phyloP scores from a whole-genome alignment of 2,329 filamentous ascomycete genomes.

The Trichoderma sp. region DNA sequence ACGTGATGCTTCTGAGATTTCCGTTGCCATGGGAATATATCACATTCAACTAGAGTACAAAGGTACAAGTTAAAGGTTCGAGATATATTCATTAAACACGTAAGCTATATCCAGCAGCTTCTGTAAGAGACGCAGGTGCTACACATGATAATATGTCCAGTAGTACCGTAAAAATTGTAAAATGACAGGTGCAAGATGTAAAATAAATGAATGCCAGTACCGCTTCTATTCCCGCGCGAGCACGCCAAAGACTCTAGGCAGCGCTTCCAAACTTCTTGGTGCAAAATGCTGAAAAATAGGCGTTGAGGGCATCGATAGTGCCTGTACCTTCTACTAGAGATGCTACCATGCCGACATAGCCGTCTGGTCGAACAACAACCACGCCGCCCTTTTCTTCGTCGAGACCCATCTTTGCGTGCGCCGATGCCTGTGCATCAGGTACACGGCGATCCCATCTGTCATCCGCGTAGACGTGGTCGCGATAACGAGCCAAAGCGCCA shows the following conservation, averaged over 20 bases:
- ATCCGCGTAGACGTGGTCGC: constrained; percentile 83
- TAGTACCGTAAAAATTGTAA: background rate
- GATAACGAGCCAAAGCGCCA: constrained; percentile 69
- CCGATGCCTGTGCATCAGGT: constrained; percentile 68
- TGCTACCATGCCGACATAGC: constrained; percentile 79
- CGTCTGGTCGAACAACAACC: constrained; percentile 82
- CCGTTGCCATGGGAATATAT: background rate
- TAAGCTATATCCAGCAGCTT: background rate
- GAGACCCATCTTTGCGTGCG: constrained; percentile 85
- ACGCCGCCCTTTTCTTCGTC: constrained; percentile 73
- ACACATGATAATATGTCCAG: background rate
- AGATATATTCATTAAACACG: background rate
- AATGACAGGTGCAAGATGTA: background rate
- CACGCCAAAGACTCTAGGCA: constrained; percentile 22
- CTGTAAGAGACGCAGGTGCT: background rate
- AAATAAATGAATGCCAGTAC: background rate
- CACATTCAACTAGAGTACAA: background rate
- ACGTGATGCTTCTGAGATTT: no score
- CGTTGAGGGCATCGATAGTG: constrained; percentile 79
- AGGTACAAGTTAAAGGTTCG: background rate
- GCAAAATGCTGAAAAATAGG: constrained; percentile 76
- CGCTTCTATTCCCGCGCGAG: background rate
- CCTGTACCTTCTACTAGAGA: constrained; percentile 72
- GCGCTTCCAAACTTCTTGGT: constrained; percentile 56
- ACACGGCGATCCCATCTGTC: constrained; percentile 74